These are phyloP conservation scores for Lathyrus sativus DNA, from an alignment of 306 rosid genomes.

Conservation along the genomic window DNA sequence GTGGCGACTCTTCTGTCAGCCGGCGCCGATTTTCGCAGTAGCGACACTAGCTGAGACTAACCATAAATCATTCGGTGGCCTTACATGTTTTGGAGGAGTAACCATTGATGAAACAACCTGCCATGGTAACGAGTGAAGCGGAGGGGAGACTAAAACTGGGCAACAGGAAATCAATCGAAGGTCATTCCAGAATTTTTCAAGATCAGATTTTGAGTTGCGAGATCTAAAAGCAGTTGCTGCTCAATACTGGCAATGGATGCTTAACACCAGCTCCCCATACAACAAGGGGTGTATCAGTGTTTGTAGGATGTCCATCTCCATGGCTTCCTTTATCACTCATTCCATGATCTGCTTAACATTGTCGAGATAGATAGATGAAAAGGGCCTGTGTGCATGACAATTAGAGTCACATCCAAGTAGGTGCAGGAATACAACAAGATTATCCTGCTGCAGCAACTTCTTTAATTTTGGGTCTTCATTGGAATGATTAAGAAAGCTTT, in stretches of 20 bases:
- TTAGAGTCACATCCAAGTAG: too few relatives aligned
- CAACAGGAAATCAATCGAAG: constrained; percentile 85
- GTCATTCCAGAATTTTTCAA: constrained; percentile 88
- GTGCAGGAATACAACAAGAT: too few relatives aligned
- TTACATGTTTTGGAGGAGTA: constrained; percentile 94
- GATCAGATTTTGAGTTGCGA: constrained; percentile 65
- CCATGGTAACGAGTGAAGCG: constrained; percentile 87
- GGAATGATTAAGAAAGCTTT: too few relatives aligned
- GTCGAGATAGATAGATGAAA: too few relatives aligned
- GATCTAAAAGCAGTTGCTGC: constrained; percentile 76
- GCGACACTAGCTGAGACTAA: too few relatives aligned
- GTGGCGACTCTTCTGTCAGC: too few relatives aligned
- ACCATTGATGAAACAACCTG: constrained; percentile 83
- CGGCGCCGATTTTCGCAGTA: too few relatives aligned
- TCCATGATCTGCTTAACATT: too few relatives aligned
- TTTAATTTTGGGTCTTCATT: too few relatives aligned
- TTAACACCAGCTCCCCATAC: constrained; percentile 94
- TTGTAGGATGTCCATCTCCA: constrained; percentile 94
- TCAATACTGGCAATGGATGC: constrained; percentile 67
- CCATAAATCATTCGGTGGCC: constrained; percentile 81
- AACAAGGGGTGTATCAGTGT: constrained; percentile 94
- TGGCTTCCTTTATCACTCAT: too few relatives aligned
- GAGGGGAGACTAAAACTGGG: constrained; percentile 77
- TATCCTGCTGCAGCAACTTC: too few relatives aligned
- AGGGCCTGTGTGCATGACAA: too few relatives aligned